Conservation (phyloP, 306 rosid species). For the Quercus wislizeni region DNA sequence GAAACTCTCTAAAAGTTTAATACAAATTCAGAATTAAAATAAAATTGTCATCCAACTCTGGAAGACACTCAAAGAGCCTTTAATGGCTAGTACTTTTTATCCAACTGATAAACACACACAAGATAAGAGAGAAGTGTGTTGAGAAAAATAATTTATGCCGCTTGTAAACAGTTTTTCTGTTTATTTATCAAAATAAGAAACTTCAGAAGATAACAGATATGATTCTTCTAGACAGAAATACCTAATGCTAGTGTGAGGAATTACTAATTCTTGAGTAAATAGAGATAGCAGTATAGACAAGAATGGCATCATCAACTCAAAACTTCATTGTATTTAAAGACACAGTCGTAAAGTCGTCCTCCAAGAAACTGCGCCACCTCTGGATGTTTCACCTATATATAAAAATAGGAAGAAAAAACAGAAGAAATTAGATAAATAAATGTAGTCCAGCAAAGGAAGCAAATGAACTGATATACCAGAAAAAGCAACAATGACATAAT, state of each 20-base stretch:
- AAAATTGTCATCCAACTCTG: background rate
- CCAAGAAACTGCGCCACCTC: conserved; percentile 97
- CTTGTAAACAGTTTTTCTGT: background rate
- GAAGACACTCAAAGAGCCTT: background rate
- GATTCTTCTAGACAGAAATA: conserved; percentile 4
- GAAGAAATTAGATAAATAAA: background rate
- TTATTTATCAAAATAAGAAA: conserved; percentile 9
- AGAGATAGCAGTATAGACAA: conserved; percentile 22
- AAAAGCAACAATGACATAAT: background rate
- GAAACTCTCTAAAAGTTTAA: background rate
- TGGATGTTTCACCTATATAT: conserved; percentile 75
- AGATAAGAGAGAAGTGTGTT: background rate
- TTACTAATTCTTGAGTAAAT: background rate
- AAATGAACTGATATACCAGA: background rate
- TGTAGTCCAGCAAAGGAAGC: conserved; percentile 2
- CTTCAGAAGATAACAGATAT: conserved; percentile 8
- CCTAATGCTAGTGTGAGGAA: conserved; percentile 1
- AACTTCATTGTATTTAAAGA: conserved; percentile 81
- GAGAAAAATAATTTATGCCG: background rate
- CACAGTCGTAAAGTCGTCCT: conserved; percentile 90
- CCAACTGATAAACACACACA: background rate
- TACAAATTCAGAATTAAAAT: background rate
- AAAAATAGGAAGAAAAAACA: conserved; percentile 9
- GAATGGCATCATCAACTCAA: conserved; percentile 28
- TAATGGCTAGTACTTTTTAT: background rate